Evolutionary conservation across 2,329 filamentous ascomycete species (phyloP).

Genomic region (Raffaelea ambrosiae): DNA sequence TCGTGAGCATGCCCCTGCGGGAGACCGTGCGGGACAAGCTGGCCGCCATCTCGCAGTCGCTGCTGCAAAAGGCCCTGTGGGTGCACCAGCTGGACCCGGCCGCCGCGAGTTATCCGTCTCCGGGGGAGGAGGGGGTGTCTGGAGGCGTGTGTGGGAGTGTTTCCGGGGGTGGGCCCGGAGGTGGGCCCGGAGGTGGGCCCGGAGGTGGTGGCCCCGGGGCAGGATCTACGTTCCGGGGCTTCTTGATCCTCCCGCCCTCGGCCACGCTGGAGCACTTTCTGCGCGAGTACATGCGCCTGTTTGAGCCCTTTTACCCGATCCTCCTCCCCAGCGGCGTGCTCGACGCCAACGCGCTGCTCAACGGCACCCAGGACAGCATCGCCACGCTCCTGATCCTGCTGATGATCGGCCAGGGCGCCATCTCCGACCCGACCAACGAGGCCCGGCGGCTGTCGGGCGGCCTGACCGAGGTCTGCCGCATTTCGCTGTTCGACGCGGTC

Average conservation of each 20-base stretch:
- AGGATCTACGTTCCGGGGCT: neutral
- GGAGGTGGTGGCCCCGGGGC: no score
- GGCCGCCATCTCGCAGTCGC: neutral
- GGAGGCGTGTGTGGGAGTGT: no score
- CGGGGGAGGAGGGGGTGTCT: no score
- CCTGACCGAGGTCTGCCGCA: neutral
- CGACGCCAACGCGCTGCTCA: neutral
- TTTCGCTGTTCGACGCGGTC: neutral
- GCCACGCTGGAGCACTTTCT: conserved; percentile 1
- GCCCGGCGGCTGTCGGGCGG: neutral
- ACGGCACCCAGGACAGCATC: neutral
- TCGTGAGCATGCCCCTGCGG: neutral
- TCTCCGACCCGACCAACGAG: neutral
- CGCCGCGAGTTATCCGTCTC: neutral
- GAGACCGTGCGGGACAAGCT: neutral
- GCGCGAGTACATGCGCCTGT: neutral
- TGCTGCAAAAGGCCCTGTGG: neutral
- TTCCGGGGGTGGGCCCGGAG: no score
- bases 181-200: no score
- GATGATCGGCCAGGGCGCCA: neutral
- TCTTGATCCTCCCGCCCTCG: neutral
- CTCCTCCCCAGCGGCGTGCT: neutral
- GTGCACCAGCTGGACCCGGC: neutral
- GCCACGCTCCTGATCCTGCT: neutral
- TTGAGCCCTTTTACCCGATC: neutral